Base-by-base conservation (phyloP, 257 asterid genomes). In the Nicotiana otophora region DNA sequence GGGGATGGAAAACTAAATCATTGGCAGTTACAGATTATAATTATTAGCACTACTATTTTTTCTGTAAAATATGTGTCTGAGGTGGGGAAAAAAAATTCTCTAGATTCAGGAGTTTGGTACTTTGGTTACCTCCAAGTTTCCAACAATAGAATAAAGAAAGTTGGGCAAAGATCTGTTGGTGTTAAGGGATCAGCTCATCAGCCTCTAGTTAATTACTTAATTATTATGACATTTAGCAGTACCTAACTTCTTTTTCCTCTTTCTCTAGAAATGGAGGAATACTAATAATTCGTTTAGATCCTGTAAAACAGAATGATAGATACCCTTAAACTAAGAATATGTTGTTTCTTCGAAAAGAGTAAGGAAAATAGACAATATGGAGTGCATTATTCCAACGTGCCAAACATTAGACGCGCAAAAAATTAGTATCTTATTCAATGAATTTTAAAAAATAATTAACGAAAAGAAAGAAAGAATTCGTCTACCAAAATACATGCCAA, bases 361-460 rank as follows among this genome's bases (percentile, higher is more conserved):
- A 69, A 70, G 33, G 23, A 48, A 74, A 75, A 51, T 75, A 75
- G 28, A 75, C 80, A 75, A 15, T 15, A 75, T 75, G 80, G 80
- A 26, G 80, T 75, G 80, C 64, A 75, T 75, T 51, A 75, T 51
- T 75, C 46, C 48, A 53, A 75, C 80, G 80, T 75, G 80, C 80
- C 64, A 51, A 51, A 75, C 80, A 75, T 75, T 75, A 75, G 48
- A 51, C 28, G 1, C n/a, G 30, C 48, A 75, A 53, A 75, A 1
- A 15, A 2, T 26, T 74, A 48, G 23, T 12, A 10, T 51, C 12
- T 36, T 36, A 36, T 51, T 6, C 8, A 74, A 51, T 28, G 19
- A 74, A 14, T 7, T 74, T 51, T 10, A 3, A 23, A 30, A 23
- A 23, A 23, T 12, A 14, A 46, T 48, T 14, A 17, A 23, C 14